Conservation (phyloP, 1,139 yeast species). For the Sugiyamaella neomexicana region DNA sequence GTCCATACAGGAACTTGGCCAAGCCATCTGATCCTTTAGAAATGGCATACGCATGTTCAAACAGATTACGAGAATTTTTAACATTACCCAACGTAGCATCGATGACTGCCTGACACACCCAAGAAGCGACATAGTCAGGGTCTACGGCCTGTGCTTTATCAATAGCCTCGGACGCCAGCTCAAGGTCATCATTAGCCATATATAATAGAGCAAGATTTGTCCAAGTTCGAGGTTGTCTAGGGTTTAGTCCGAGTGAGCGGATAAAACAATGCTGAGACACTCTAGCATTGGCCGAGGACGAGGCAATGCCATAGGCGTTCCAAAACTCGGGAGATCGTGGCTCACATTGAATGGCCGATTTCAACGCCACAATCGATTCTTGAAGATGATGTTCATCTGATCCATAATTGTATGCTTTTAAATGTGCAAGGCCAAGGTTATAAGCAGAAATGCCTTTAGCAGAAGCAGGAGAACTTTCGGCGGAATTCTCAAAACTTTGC, state of each 20-base stretch:
- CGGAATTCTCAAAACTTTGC: conserved; percentile 34
- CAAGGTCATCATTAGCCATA: conserved; percentile 64
- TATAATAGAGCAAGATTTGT: conserved; percentile 78
- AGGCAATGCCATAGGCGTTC: conserved; percentile 78
- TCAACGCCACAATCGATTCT: conserved; percentile 56
- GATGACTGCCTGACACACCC: conserved; percentile 84
- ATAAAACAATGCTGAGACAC: conserved; percentile 92
- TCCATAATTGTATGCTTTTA: conserved; percentile 48
- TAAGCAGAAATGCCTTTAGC: conserved; percentile 57
- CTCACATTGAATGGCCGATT: conserved; percentile 70
- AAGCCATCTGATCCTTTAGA: conserved; percentile 74
- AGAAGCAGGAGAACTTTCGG: conserved; percentile 33
- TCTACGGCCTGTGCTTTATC: conserved; percentile 76
- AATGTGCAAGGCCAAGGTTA: conserved; percentile 69
- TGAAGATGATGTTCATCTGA: conserved; percentile 40
- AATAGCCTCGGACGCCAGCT: conserved; percentile 72
- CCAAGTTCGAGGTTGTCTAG: conserved; percentile 74
- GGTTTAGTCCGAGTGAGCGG: conserved; percentile 69
- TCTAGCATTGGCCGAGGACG: conserved; percentile 59
- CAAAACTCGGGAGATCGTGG: conserved; percentile 70
- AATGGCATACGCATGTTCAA: conserved; percentile 74
- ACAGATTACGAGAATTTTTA: conserved; percentile 54
- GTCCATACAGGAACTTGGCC: conserved; percentile 71
- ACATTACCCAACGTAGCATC: conserved; percentile 59
- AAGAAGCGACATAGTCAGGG: conserved; percentile 73